Conservation (phyloP, 1,284 basidiomycete genomes). For the Rhodotorula sp. region DNA sequence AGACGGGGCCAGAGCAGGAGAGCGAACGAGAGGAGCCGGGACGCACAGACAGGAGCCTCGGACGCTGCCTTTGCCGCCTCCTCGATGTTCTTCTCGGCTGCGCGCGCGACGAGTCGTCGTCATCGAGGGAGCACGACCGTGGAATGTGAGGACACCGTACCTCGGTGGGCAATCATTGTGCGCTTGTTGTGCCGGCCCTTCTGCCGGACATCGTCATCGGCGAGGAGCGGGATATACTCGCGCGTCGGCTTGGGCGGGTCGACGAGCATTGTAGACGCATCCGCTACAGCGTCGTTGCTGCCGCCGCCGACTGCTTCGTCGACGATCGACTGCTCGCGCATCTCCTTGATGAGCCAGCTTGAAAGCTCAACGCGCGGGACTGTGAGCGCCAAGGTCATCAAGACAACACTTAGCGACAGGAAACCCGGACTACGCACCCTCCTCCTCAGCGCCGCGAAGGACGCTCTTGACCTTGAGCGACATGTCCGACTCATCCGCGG, state of each 20-base stretch:
- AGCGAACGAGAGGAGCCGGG: neutral
- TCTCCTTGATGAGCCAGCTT: slow-evolving; percentile 37
- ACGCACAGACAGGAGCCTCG: slow-evolving; percentile 37
- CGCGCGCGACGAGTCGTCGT: no score
- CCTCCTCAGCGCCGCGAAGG: slow-evolving; percentile 38
- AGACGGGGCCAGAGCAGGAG: neutral
- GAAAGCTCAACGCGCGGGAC: slow-evolving; percentile 42
- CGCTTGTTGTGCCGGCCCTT: slow-evolving; percentile 44
- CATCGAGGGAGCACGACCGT: neutral
- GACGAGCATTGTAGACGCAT: slow-evolving; percentile 3
- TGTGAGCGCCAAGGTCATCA: neutral
- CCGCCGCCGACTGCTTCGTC: slow-evolving; percentile 31
- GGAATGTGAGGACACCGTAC: slow-evolving; percentile 1
- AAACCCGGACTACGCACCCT: slow-evolving; percentile 10
- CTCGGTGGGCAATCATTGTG: slow-evolving; percentile 36
- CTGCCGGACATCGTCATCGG: slow-evolving; percentile 41
- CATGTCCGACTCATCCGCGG: slow-evolving; percentile 29
- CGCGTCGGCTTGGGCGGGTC: slow-evolving; percentile 26
- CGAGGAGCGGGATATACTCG: slow-evolving; percentile 37
- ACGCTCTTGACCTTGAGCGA: slow-evolving; percentile 42
- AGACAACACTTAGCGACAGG: neutral
- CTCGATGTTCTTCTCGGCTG: slow-evolving; percentile 40
- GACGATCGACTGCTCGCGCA: slow-evolving; percentile 31
- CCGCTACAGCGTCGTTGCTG: slow-evolving; percentile 4
- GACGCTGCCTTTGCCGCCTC: slow-evolving; percentile 28